Percentiles rank a stretch among this genome's conserved stretches.
Conservation (phyloP, 371 early-diverging fungal genomes). For the Lichtheimia ramosa region DNA sequence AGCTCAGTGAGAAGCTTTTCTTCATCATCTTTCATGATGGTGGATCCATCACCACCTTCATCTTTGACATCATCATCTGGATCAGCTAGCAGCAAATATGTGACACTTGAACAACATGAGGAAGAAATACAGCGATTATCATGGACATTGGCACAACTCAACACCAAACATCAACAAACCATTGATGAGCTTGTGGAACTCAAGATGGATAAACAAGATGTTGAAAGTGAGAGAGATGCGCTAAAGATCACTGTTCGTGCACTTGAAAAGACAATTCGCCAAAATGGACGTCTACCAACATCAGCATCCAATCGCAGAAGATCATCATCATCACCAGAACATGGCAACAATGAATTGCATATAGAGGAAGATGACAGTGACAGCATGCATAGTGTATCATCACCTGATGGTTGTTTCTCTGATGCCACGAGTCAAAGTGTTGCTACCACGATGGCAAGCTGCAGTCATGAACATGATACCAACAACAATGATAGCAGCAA, state of each 20-base stretch:
- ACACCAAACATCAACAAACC: constrained; percentile 15
- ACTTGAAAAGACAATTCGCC: constrained; percentile 21
- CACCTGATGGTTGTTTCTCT: constrained; percentile 9
- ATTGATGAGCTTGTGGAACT: constrained; percentile 27
- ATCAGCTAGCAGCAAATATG: not conserved
- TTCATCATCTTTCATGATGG: constrained; percentile 1
- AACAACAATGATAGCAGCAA: not conserved
- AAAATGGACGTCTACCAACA: not conserved
- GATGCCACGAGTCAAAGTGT: constrained; percentile 9
- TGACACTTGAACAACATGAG: constrained; percentile 12
- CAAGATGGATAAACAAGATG: constrained; percentile 37
- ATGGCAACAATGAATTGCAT: not conserved
- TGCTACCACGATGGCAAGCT: constrained; percentile 2
- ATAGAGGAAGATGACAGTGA: constrained; percentile 1
- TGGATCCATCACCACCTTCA: not conserved
- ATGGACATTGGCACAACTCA: constrained; percentile 3
- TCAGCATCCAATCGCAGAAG: not conserved
- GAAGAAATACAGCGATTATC: constrained; percentile 11
- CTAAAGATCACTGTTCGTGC: constrained; percentile 37
- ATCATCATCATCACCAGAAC: not conserved
- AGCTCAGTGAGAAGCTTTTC: constrained; percentile 13
- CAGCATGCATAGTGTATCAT: not conserved
- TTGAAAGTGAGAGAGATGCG: constrained; percentile 41
- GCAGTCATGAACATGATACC: constrained; percentile 5
- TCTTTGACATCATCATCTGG: not conserved